Evolutionary conservation across 257 asterid species (phyloP).

Genomic region (Paraleonurus japonicus): DNA sequence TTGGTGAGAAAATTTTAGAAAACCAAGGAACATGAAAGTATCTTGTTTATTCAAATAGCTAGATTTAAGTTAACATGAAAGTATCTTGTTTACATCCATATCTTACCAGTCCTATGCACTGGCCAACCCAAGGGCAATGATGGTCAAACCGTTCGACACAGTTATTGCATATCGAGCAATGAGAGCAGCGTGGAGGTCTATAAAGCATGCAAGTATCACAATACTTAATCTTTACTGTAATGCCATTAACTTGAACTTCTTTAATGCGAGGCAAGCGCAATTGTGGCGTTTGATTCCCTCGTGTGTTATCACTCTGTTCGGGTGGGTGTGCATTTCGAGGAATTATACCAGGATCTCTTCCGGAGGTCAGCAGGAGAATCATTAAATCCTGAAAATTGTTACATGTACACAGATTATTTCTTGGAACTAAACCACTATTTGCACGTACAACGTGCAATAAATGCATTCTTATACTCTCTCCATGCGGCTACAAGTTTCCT

Average conservation of each 20-base stretch:
- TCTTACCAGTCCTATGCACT: conserved; percentile 91
- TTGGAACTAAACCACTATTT: background rate
- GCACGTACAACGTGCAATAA: background rate
- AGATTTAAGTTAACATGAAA: no score
- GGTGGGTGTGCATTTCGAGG: conserved; percentile 95
- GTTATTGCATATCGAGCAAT: no score
- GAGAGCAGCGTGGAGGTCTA: conserved; percentile 97
- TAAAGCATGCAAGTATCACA: conserved; percentile 98
- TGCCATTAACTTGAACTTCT: conserved; percentile 86
- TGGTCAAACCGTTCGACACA: conserved; percentile 90
- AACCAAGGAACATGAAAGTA: no score
- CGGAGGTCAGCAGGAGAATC: conserved; percentile 86
- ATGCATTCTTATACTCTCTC: no score
- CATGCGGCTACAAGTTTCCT: no score
- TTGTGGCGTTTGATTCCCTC: conserved; percentile 85
- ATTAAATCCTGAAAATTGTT: conserved; percentile 60
- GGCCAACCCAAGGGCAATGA: conserved; percentile 99
- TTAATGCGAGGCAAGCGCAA: conserved; percentile 86
- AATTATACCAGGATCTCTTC: conserved; percentile 96
- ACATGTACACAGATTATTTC: background rate
- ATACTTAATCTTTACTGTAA: conserved; percentile 77
- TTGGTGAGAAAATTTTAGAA: no score
- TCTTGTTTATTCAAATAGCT: no score
- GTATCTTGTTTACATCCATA: no score
- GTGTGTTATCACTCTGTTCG: conserved; percentile 68